phyloP scores from a whole-genome alignment of 305 asterid species.

The Fraxinus velutina region DNA sequence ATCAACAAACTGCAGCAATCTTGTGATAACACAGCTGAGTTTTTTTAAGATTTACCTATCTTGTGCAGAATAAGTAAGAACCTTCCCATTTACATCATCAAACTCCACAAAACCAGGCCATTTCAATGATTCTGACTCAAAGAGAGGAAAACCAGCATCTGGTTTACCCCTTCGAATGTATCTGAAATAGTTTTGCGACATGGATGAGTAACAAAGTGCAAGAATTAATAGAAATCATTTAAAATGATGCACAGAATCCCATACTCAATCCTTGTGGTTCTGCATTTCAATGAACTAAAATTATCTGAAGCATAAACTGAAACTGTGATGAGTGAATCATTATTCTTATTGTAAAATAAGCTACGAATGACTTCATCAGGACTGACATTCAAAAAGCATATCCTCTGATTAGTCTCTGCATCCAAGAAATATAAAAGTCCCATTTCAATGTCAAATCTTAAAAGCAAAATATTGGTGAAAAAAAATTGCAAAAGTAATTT shows the following conservation, averaged over 20 bases:
- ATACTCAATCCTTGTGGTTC: constrained; percentile 96
- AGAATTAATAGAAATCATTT: background rate
- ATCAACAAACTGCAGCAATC: constrained; percentile 18
- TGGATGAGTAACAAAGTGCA: background rate
- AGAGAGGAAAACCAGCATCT: constrained; percentile 92
- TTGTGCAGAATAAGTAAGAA: constrained; percentile 91
- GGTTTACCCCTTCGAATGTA: constrained; percentile 89
- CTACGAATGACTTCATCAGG: constrained; percentile 99
- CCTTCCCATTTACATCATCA: constrained; percentile 96
- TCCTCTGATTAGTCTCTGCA: constrained; percentile 92
- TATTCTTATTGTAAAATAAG: constrained; percentile 91
- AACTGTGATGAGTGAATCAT: constrained; percentile 94
- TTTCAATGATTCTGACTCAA: constrained; percentile 92
- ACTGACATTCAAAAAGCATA: constrained; percentile 89
- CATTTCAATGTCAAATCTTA: background rate
- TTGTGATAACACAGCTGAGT: background rate
- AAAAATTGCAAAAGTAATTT: background rate
- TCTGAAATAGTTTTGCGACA: background rate
- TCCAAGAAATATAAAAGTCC: constrained; percentile 24
- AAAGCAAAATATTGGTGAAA: background rate
- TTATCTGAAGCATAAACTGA: constrained; percentile 94
- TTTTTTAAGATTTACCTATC: constrained; percentile 49
- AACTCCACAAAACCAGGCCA: constrained; percentile 99
- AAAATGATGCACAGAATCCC: constrained; percentile 22
- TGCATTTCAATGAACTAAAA: constrained; percentile 86